phyloP scores from a whole-genome alignment of 768 basidiomycete species.

The Serendipita sp. region DNA sequence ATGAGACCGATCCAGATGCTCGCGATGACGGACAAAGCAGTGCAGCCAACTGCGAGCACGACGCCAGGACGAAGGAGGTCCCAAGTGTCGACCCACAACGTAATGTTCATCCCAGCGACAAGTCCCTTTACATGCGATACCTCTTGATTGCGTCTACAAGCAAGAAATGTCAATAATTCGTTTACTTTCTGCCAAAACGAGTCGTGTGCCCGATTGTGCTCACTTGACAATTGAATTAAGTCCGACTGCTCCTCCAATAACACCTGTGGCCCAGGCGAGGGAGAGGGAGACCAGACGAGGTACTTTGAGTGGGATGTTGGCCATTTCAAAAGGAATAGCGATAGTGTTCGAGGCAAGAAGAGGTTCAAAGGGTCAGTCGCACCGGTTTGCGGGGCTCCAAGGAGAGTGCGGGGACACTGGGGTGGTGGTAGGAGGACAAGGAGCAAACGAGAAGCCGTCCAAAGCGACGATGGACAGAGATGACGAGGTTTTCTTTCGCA shows the following conservation, averaged over 20 bases:
- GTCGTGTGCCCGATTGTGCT: not conserved
- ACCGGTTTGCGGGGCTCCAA: no score
- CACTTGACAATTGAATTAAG: not conserved
- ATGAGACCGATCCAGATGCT: conserved; percentile 17
- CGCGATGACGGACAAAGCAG: conserved; percentile 21
- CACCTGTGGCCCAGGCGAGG: not conserved
- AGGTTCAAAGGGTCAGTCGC: not conserved
- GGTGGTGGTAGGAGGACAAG: no score
- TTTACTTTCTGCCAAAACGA: not conserved
- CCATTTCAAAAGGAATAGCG: not conserved
- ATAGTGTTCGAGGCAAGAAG: not conserved
- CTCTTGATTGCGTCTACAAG: conserved; percentile 4
- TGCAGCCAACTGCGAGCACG: conserved; percentile 15
- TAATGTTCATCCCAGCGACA: not conserved
- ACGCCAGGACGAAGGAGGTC: not conserved
- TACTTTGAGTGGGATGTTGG: not conserved
- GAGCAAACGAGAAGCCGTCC: no score
- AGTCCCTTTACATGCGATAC: not conserved
- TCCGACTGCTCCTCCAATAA: not conserved
- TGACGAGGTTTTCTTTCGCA: no score
- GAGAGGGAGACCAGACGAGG: not conserved
- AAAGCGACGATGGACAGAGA: no score
- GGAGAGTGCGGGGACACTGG: no score
- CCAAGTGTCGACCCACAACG: not conserved
- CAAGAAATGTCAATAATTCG: not conserved